These are phyloP conservation scores for Chaetothyriales sp. DNA, from an alignment of 2,329 filamentous ascomycete genomes.

Conservation along the genomic window DNA sequence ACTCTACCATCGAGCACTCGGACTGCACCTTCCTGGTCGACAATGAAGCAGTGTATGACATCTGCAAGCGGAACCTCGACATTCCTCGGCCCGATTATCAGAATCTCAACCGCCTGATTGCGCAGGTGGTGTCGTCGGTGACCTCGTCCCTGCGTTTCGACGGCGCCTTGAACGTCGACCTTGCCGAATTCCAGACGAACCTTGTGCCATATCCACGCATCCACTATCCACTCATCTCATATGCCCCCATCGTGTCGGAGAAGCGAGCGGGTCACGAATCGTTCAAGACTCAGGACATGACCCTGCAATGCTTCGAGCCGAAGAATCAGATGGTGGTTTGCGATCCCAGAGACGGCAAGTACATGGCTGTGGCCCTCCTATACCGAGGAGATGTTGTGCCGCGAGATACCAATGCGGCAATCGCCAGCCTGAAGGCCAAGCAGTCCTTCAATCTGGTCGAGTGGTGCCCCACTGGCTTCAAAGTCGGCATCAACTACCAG, in stretches of 20 bases:
- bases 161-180: constrained; percentile 51
- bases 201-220: constrained; percentile 53
- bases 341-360: constrained; percentile 51
- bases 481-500: constrained; percentile 54
- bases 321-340: constrained; percentile 58
- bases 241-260: constrained; percentile 49
- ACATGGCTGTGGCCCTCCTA: constrained; percentile 52
- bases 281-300: constrained; percentile 67
- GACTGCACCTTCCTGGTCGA: constrained; percentile 56
- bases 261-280: constrained; percentile 71
- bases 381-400: constrained; percentile 53
- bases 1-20: constrained; percentile 52
- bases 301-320: constrained; percentile 51
- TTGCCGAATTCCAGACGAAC: constrained; percentile 57
- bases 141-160: constrained; percentile 51
- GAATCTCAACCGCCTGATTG: constrained; percentile 51
- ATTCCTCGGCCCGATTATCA: constrained; percentile 50
- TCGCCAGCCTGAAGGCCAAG: constrained; percentile 49
- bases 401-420: constrained; percentile 44
- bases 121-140: constrained; percentile 53
- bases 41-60: constrained; percentile 54
- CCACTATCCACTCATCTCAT: constrained; percentile 52
- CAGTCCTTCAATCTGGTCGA: constrained; percentile 50
- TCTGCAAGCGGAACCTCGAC: constrained; percentile 49
- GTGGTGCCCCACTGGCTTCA: constrained; percentile 56